These are phyloP conservation scores for Boletus rubroflammeus DNA, from an alignment of 768 basidiomycete genomes.

Conservation along the genomic window DNA sequence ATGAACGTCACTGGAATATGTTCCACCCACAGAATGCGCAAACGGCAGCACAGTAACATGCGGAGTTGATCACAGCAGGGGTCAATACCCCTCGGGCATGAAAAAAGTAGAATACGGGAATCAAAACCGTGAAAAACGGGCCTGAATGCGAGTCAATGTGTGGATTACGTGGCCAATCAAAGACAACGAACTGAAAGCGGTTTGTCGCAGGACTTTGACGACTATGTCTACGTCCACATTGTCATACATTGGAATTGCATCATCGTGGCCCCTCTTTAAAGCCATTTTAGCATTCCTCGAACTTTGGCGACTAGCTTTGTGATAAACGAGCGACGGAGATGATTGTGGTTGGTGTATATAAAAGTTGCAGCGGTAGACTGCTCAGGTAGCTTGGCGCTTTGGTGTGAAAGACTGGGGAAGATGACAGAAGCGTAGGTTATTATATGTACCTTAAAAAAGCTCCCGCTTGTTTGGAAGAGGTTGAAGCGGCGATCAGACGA, in stretches of 20 bases:
- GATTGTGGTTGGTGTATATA: background rate
- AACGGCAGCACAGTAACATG: constrained; percentile 54
- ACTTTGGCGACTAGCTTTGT: background rate
- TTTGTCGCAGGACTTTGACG: constrained; percentile 74
- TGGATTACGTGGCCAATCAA: background rate
- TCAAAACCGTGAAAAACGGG: constrained; percentile 79
- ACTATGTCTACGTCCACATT: constrained; percentile 72
- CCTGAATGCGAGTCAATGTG: constrained; percentile 40
- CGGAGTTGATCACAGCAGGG: constrained; percentile 48
- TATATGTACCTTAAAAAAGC: too few relatives aligned
- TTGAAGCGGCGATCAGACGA: too few relatives aligned
- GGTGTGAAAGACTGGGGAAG: too few relatives aligned
- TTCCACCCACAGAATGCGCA: constrained; percentile 62
- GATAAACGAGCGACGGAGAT: background rate
- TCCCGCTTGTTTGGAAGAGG: too few relatives aligned
- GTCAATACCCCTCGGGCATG: constrained; percentile 56
- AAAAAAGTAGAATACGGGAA: constrained; percentile 76
- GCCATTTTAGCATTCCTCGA: constrained; percentile 12
- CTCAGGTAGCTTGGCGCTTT: too few relatives aligned
- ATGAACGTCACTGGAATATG: background rate
- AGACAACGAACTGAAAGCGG: constrained; percentile 66
- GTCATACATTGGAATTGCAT: constrained; percentile 59
- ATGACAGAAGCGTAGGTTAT: too few relatives aligned
- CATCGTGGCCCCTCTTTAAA: constrained; percentile 18
- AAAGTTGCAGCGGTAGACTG: background rate